phyloP scores from a whole-genome alignment of 2,329 filamentous ascomycete genomes.

The Talaromyces sp. region DNA sequence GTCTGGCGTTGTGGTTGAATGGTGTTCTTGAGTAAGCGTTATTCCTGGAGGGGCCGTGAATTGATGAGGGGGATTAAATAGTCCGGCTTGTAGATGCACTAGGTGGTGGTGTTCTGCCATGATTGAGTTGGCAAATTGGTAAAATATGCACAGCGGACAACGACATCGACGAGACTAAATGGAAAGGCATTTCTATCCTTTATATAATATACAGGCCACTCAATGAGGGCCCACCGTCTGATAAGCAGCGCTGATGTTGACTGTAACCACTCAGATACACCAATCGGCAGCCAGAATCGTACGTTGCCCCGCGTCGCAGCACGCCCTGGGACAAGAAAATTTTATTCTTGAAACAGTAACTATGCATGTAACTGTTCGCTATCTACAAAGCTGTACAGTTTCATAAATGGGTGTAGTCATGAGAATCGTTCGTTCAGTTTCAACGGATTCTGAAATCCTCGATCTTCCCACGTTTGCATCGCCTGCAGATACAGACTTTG shows the following conservation, averaged over 20 bases:
- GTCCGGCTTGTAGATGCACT: slow-evolving; percentile 46
- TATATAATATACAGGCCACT: background rate
- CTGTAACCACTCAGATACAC: background rate
- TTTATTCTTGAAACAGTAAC: background rate
- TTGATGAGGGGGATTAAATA: slow-evolving; percentile 34
- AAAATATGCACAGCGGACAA: too few species aligned
- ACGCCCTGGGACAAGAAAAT: slow-evolving; percentile 8
- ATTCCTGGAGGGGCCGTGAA: slow-evolving; percentile 43
- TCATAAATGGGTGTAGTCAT: background rate
- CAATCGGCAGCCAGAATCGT: background rate
- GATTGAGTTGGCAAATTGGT: background rate
- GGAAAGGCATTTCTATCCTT: background rate
- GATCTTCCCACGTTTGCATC: slow-evolving; percentile 15
- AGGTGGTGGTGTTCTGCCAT: slow-evolving; percentile 31
- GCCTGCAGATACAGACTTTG: slow-evolving; percentile 11
- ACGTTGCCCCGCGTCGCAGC: background rate
- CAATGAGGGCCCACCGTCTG: background rate
- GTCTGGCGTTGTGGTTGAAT: slow-evolving; percentile 31
- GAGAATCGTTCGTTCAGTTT: slow-evolving; percentile 12
- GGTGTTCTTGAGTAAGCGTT: slow-evolving; percentile 27
- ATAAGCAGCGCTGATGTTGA: background rate
- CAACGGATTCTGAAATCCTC: slow-evolving; percentile 16
- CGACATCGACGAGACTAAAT: background rate
- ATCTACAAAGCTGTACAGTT: background rate
- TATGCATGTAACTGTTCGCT: background rate